Percentiles rank a stretch among this genome's conserved stretches.
Conservation (phyloP, 306 rosid genomes). For the Fagus crenata region DNA sequence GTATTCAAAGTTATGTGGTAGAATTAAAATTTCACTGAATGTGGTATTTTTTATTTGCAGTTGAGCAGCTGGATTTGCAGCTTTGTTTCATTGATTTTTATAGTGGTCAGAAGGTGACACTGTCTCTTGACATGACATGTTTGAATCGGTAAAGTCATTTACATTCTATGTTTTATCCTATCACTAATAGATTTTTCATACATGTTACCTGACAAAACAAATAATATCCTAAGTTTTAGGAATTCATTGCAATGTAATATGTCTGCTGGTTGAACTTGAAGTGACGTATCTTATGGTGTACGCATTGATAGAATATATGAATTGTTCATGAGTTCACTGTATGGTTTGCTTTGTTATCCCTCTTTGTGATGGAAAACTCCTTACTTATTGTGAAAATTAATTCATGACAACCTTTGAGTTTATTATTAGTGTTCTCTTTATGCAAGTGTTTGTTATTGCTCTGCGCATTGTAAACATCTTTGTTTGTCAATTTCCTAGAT, state of each 20-base stretch:
- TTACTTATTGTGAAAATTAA: no score
- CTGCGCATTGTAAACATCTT: neutral
- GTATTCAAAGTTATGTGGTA: neutral
- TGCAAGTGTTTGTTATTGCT: neutral
- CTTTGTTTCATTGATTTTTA: conserved; percentile 61
- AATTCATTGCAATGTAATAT: neutral
- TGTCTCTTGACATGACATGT: conserved; percentile 67
- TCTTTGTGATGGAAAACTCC: no score
- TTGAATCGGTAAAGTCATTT: conserved; percentile 63
- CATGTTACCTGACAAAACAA: neutral
- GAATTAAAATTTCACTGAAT: conserved; percentile 17
- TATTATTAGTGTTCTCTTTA: neutral
- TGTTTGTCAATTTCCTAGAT: neutral
- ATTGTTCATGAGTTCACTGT: neutral
- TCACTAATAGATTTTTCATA: neutral
- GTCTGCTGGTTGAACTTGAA: neutral
- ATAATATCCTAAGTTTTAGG: neutral
- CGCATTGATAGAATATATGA: neutral
- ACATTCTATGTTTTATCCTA: neutral
- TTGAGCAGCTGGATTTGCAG: conserved; percentile 61
- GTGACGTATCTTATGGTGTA: neutral
- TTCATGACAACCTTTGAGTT: neutral
- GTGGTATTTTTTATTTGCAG: conserved; percentile 46
- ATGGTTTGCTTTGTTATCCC: no score
- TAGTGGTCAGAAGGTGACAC: conserved; percentile 53